Conservation (phyloP, 305 asterid genomes). For the Petunia hybrid region DNA sequence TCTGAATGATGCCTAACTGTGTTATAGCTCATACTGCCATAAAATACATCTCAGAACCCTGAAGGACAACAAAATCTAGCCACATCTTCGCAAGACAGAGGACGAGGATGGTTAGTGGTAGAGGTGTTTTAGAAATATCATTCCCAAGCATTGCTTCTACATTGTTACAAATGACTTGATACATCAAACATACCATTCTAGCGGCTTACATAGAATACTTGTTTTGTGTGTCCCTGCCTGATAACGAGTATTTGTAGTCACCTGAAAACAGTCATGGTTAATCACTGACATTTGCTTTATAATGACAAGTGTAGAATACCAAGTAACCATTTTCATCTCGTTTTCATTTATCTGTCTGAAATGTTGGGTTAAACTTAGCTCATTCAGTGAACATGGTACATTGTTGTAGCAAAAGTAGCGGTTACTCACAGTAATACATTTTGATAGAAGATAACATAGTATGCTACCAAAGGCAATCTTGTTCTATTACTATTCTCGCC, state of each 20-base stretch:
- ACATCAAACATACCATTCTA: background rate
- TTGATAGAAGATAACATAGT: background rate
- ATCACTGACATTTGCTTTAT: background rate
- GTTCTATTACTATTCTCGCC: constrained; percentile 2
- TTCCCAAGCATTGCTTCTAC: background rate
- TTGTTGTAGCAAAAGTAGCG: background rate
- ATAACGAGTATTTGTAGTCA: background rate
- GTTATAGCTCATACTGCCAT: background rate
- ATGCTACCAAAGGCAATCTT: background rate
- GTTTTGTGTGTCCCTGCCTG: constrained; percentile 16
- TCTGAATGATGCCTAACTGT: background rate
- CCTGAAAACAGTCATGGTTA: constrained; percentile 16
- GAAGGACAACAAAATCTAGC: background rate
- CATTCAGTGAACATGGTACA: background rate
- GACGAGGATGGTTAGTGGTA: background rate
- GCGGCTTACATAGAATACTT: background rate
- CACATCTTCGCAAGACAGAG: background rate
- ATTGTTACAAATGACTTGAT: background rate
- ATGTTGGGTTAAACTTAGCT: background rate
- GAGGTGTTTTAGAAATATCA: background rate
- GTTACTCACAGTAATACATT: background rate
- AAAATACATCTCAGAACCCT: background rate
- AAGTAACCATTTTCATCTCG: background rate
- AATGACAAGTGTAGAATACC: background rate
- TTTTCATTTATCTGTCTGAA: background rate